These are phyloP conservation scores for Penicillium decumbens DNA, from an alignment of 2,329 filamentous ascomycete genomes.

Conservation along the genomic window DNA sequence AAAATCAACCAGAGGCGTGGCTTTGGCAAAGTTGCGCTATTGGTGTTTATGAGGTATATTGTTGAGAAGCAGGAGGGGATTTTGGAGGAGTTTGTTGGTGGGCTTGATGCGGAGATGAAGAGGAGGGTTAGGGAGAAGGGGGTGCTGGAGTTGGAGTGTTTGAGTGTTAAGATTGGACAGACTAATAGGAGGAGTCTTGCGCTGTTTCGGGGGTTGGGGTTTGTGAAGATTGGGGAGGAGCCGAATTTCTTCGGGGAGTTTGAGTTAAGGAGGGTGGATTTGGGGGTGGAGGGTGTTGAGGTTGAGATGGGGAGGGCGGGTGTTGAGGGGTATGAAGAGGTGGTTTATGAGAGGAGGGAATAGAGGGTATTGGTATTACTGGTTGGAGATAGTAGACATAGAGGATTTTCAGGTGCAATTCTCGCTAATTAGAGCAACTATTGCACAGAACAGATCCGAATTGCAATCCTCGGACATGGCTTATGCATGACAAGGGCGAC, in stretches of 20 bases:
- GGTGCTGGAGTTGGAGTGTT: slow-evolving; percentile 32
- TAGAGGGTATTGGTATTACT: slow-evolving; percentile 1
- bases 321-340: slow-evolving; percentile 37
- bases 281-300: slow-evolving; percentile 26
- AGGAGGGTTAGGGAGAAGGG: slow-evolving; percentile 1
- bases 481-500: no score
- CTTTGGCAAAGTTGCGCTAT: slow-evolving; percentile 60
- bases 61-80: slow-evolving; percentile 51
- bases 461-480: no score
- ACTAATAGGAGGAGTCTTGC: slow-evolving; percentile 54
- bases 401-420: neutral
- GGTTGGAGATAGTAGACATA: neutral
- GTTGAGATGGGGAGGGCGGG: slow-evolving; percentile 29
- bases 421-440: neutral
- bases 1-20: slow-evolving; percentile 56
- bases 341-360: slow-evolving; percentile 31
- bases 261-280: slow-evolving; percentile 49
- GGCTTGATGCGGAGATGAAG: slow-evolving; percentile 8
- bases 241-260: slow-evolving; percentile 66
- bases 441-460: neutral
- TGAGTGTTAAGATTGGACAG: slow-evolving; percentile 60
- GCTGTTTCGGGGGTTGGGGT: slow-evolving; percentile 59
- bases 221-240: slow-evolving; percentile 46
- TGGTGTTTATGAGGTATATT: slow-evolving; percentile 67
- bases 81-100: slow-evolving; percentile 50